A percentile compares a stretch with the other conserved stretches of the same genome.
phyloP scores from a whole-genome alignment of 805 yeast genomes.

The Clavispora phyllophila region DNA sequence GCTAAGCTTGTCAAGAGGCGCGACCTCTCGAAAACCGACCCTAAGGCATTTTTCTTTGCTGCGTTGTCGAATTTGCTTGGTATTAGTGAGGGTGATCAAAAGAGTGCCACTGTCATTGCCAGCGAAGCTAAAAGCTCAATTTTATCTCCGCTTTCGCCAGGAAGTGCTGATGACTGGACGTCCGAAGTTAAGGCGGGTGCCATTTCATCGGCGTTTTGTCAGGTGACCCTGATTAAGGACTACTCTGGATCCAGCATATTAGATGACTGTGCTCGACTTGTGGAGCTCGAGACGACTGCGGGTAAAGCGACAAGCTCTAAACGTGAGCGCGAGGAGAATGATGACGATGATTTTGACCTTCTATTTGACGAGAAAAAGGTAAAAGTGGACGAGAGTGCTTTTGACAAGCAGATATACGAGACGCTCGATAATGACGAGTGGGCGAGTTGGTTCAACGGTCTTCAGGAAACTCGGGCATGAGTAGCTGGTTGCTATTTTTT shows the following conservation, averaged over 20 bases:
- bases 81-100: constrained; percentile 16
- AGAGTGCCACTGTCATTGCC: neutral
- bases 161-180: constrained; percentile 30
- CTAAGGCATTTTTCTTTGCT: constrained; percentile 45
- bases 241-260: constrained; percentile 20
- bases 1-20: constrained; percentile 41
- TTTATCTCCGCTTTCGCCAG: constrained; percentile 38
- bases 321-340: constrained; percentile 15
- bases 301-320: constrained; percentile 1
- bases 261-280: constrained; percentile 14
- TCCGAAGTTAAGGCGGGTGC: constrained; percentile 44
- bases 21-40: constrained; percentile 42
- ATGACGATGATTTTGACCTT: constrained; percentile 29
- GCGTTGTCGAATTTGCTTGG: constrained; percentile 48
- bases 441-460: constrained; percentile 18
- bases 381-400: constrained; percentile 17
- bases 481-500: too few species aligned
- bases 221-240: constrained; percentile 34
- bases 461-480: constrained; percentile 3
- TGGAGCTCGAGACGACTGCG: constrained; percentile 12
- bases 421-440: constrained; percentile 34
- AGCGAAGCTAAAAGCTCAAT: constrained; percentile 10
- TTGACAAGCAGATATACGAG: constrained; percentile 19
- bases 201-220: constrained; percentile 43
- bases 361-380: constrained; percentile 34